These are phyloP conservation scores for Claviceps capensis DNA, from an alignment of 2,329 filamentous ascomycete genomes.

Conservation along the genomic window DNA sequence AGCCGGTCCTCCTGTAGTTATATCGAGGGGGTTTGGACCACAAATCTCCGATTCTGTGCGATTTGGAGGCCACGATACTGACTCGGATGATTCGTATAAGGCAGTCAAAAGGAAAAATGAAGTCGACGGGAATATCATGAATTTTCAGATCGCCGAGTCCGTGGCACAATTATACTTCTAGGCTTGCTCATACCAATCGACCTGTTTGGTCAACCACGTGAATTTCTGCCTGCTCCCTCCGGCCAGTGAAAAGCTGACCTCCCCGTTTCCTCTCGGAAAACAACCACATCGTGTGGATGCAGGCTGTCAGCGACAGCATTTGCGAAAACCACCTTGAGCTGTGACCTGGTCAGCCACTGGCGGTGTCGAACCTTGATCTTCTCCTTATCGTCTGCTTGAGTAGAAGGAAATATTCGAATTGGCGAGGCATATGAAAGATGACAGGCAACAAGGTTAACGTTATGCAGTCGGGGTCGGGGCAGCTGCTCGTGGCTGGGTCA, in stretches of 20 bases:
- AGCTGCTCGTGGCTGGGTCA: neutral
- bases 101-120: neutral
- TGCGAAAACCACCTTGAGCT: neutral
- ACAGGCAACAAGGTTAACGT: neutral
- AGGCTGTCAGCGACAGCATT: neutral
- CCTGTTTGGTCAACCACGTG: neutral
- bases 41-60: neutral
- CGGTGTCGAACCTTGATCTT: conserved; percentile 6
- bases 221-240: neutral
- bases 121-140: neutral
- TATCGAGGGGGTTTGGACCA: neutral
- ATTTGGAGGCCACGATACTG: neutral
- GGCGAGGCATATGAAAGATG: neutral
- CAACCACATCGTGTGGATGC: neutral
- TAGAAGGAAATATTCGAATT: neutral
- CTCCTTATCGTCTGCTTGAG: too few species aligned
- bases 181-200: neutral
- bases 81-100: neutral
- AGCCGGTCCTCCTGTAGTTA: neutral
- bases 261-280: neutral
- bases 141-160: neutral
- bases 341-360: neutral
- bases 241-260: neutral
- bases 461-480: neutral
- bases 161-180: neutral